Conservation (phyloP, 495 filamentous ascomycete species). For the Aspergillus heteromorphus region DNA sequence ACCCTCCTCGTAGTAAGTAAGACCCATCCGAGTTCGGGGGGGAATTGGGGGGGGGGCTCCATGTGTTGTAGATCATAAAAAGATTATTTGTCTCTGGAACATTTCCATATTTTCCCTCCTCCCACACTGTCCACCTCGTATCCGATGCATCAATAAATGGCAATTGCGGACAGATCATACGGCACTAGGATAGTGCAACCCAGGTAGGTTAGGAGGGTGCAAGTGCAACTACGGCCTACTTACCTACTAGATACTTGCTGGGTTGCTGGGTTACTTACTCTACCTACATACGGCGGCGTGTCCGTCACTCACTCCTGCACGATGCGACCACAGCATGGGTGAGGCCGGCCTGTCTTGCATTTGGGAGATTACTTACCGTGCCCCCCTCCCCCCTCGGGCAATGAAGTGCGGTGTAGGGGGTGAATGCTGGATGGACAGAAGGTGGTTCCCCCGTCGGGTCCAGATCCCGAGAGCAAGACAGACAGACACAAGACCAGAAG, state of each 20-base stretch:
- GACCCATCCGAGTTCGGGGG: neutral
- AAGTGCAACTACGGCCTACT: neutral
- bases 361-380: neutral
- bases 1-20: neutral
- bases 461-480: neutral
- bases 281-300: no score
- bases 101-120: neutral
- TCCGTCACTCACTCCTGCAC: no score
- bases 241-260: no score
- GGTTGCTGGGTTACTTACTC: no score
- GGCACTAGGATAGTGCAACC: neutral
- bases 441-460: neutral
- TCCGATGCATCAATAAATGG: neutral
- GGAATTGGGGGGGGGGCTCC: no score
- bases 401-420: neutral
- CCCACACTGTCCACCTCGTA: neutral
- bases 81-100: neutral
- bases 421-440: neutral
- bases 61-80: slow-evolving; percentile 1
- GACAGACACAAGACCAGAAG: neutral
- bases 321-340: neutral
- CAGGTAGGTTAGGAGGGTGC: neutral
- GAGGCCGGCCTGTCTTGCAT: neutral
- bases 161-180: neutral
- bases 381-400: neutral